phyloP scores from a whole-genome alignment of 2,329 filamentous ascomycete species.

The Paecilomyces sp. region DNA sequence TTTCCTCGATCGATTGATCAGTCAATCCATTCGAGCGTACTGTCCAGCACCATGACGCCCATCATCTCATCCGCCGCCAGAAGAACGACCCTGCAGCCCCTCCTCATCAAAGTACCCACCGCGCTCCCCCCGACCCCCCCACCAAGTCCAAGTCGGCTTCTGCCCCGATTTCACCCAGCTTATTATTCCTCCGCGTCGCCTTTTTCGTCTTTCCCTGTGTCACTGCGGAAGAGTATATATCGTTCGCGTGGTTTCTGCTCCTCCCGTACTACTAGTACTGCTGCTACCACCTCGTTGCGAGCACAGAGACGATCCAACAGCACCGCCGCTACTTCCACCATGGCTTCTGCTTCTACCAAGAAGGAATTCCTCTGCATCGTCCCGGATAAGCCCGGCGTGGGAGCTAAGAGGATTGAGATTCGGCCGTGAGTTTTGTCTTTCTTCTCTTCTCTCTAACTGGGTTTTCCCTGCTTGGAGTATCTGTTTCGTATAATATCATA shows the following conservation, averaged over 20 bases:
- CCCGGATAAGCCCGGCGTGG: constrained; percentile 56
- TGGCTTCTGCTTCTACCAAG: constrained; percentile 24
- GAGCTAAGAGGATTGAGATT: constrained; percentile 54
- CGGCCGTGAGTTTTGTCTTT: constrained; percentile 19
- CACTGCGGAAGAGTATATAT: background rate
- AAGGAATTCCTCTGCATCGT: constrained; percentile 63
- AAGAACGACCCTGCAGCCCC: background rate
- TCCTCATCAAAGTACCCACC: background rate
- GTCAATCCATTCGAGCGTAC: too few species aligned
- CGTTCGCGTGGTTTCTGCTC: background rate
- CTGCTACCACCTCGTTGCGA: background rate
- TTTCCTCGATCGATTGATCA: too few species aligned
- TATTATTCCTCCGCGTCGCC: background rate
- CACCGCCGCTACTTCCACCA: constrained; percentile 12
- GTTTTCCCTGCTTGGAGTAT: background rate
- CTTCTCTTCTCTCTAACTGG: background rate
- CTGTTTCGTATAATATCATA: too few species aligned
- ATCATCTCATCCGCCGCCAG: background rate
- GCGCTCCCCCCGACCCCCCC: background rate
- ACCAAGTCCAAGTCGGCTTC: background rate
- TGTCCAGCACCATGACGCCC: background rate
- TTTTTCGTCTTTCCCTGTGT: background rate
- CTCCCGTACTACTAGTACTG: background rate
- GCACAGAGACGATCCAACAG: background rate
- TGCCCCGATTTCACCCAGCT: background rate